Conservation (phyloP, 768 basidiomycete genomes). For the Lactarius pseudohatsudake region DNA sequence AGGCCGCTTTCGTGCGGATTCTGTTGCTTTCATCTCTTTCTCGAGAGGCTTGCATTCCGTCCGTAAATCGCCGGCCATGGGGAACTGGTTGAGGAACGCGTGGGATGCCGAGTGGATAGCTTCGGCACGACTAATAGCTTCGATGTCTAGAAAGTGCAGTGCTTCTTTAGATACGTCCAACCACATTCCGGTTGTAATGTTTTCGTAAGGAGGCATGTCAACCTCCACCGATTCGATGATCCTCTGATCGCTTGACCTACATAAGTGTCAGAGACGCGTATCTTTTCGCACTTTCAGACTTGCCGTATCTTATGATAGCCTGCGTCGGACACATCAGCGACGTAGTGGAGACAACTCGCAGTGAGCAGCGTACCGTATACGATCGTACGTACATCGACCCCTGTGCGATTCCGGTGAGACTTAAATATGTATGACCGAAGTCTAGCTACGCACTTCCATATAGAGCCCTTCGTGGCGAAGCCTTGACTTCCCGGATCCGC, state of each 20-base stretch:
- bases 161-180: conserved; percentile 63
- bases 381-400: conserved; percentile 60
- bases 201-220: conserved; percentile 74
- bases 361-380: conserved; percentile 61
- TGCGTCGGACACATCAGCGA: conserved; percentile 32
- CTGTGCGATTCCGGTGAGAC: conserved; percentile 38
- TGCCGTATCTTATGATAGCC: conserved; percentile 82
- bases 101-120: conserved; percentile 87
- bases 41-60: conserved; percentile 84
- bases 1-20: conserved; percentile 62
- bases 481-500: conserved; percentile 65
- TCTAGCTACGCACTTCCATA: conserved; percentile 63
- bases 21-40: conserved; percentile 61
- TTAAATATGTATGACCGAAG: neutral
- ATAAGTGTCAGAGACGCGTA: neutral
- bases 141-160: conserved; percentile 51
- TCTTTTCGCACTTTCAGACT: neutral
- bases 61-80: conserved; percentile 62
- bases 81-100: conserved; percentile 76
- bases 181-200: conserved; percentile 75
- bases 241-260: conserved; percentile 45
- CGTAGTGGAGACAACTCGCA: conserved; percentile 2
- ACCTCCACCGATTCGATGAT: conserved; percentile 80
- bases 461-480: conserved; percentile 54
- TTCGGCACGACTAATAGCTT: conserved; percentile 66